Base-by-base conservation (phyloP, 1,284 basidiomycete species). In the Fomitopsis betulina region DNA sequence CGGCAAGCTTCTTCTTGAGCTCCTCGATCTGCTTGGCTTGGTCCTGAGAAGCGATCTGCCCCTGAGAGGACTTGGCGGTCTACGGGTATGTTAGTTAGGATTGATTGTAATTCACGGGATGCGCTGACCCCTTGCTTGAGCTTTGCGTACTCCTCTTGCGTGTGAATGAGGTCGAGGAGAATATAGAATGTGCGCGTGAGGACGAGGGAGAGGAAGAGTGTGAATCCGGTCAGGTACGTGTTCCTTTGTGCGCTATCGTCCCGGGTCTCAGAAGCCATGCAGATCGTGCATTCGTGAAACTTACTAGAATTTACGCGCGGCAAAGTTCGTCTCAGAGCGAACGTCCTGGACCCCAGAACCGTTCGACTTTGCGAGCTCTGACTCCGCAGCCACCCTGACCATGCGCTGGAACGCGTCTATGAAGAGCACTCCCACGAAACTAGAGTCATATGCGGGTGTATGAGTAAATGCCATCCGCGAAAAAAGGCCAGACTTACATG, bases 371-470 rank as follows among this genome's bases (percentile, higher is more conserved):
- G 90, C 86, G 23, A 83, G 69, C 45, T 95, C 89, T 0, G 84
- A 75, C 73, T 94, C 89, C 5, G 85, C 81, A 17, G 88, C 87
- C 39, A 96, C 87, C 59, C 93, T 85, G 78, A 91, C 85, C 92
- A 97, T 96, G 63, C 95, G 84, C 75, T 98, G 95, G 43, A 96
- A 79, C 27, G 96, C 94, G 66, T 98, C 95, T n/a, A 86, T 77
- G 65, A 94, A 94, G 45, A 93, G 76, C 7, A 98, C 85, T 1
- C 79, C 91, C 0, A 97, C 87, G 68, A 96, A 97, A 63, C 93
- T 95, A 65, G 19, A 17, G 15, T 25, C 27, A 19, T 33, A 19
- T 58, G 38, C 33, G 19, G 33, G 57, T 32, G 33, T 42, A 37
- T 47, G 56, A 53, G 13, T 57, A 9, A 38, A 13, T 12, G 54